phyloP scores from a whole-genome alignment of 108 stramenopile species.

The Seminavis robusta region DNA sequence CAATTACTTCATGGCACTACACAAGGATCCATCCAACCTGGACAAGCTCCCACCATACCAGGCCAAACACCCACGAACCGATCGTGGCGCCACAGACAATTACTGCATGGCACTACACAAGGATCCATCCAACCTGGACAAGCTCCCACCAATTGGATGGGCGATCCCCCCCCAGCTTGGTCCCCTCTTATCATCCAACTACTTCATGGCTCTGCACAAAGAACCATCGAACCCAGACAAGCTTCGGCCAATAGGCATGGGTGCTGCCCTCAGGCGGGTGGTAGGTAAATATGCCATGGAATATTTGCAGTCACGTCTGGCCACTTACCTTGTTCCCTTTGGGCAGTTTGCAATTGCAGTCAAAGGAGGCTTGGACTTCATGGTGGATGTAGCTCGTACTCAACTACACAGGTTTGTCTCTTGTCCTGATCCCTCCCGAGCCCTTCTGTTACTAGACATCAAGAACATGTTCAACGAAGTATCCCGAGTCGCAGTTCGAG shows the following conservation, averaged over 20 bases:
- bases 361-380: conserved; percentile 14
- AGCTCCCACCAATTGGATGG: conserved; percentile 20
- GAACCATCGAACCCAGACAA: no score
- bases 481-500: conserved; percentile 3
- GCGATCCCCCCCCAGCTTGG: no score
- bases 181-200: no score
- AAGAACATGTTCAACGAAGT: conserved; percentile 32
- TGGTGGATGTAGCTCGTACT: conserved; percentile 8
- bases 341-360: conserved; percentile 3
- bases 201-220: no score
- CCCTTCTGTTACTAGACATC: conserved; percentile 14
- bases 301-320: background rate
- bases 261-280: conserved; percentile 17
- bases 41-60: no score
- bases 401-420: conserved; percentile 11
- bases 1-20: no score
- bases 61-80: no score
- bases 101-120: conserved; percentile 29
- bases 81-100: conserved; percentile 11
- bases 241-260: no score
- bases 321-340: conserved; percentile 9
- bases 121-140: conserved; percentile 14
- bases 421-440: conserved; percentile 11
- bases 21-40: no score
- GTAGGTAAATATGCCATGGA: conserved; percentile 8